Evolutionary conservation across 441 rosid genomes (phyloP), one percentile per base, ranked within the genome.

Genomic region (Capsella rubella): DNA sequence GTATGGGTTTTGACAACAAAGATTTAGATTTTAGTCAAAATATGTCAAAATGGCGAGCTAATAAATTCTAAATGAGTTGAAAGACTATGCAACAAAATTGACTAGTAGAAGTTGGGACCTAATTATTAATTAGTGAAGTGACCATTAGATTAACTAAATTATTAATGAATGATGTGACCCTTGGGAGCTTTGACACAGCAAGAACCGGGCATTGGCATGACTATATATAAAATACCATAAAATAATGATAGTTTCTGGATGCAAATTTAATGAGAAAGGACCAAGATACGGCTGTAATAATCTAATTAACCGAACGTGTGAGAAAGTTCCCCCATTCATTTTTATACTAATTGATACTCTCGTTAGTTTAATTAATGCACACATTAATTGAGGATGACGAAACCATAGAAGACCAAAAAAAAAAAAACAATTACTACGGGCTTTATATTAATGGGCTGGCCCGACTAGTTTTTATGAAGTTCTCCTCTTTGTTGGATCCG

Each of bases 371-470:
- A 21, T 34, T 56, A 25, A n/a, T 32, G 43, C 43, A 32, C 34
- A 40, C 13, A 14, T 32, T 55, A n/a, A 39, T 12, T 40, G 15
- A 37, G 6, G 47, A 39, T 39, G 64, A 21, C 3, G 8, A 64
- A 45, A 15, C 43, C 54, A 46, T 63, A 40, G 18, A 43, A 43
- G 47, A 13, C 14, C 47, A 21, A 2, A 21, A 21, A 21, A 21
- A 21, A 1, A 13, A 13, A 13, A 4, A 6, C 45, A 18, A 8
- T 58, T 58, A 16, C 42, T 56, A 32, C 15, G 35, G 64, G 64
- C 64, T 21, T 35, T 31, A 2, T 46, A 1, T 46, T 31, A 32
- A 32, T 57, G 65, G 73, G 56, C 65, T 35, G n/a, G 59, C 9
- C 31, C 31, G 34, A 40, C 1, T 40, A 40, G 14, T 37, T 40